Evolutionary conservation across 345 rosid genomes (phyloP), one percentile per base, ranked within the genome.

Genomic region (Odontarrhena argentea): DNA sequence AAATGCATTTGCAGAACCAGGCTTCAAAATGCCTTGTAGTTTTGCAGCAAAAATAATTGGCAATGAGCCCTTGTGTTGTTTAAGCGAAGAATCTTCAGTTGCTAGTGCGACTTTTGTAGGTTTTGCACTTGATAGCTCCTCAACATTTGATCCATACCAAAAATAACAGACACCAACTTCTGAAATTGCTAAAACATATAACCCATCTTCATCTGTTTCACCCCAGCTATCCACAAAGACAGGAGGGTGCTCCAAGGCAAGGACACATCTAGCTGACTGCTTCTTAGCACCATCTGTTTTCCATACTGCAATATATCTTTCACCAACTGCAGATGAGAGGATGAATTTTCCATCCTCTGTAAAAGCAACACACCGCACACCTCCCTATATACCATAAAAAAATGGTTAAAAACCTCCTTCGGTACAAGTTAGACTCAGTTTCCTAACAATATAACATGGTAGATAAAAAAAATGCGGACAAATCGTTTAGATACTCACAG

Each of bases 241-340:
- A 26, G 96, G 91, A 67, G 99, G 97, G 78, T 94, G 88, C 73
- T 91, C 99, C 86, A 94, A 77, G 46, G 99, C 85, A 74, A 94
- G 94, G 63, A 86, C 86, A 80, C 96, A 94, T 77, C 87, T 84
- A 65, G 93, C 95, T 18, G 97, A 88, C 76, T 84, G 86, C 66
- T 77, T 88, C 79, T 86, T 87, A 38, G 79, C 79, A 60, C 96
- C 86, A 68, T 76, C 90, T 32, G 82, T 76, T 76, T 72, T 85
- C 97, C 99, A 94, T 2, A 94, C 25, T 47, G 90, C 91, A 61
- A 92, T 55, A 67, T 89, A 86, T 79, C 93, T 84, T 81, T 89
- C 97, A 30, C 85, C 90, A 52, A 75, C 76, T 37, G 96, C 96
- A 56, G 92, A 91, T 26, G 99, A 94, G 41, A 94, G 84, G 57